Evolutionary conservation across 805 yeast genomes (phyloP).

Genomic region (Lachancea sp.): DNA sequence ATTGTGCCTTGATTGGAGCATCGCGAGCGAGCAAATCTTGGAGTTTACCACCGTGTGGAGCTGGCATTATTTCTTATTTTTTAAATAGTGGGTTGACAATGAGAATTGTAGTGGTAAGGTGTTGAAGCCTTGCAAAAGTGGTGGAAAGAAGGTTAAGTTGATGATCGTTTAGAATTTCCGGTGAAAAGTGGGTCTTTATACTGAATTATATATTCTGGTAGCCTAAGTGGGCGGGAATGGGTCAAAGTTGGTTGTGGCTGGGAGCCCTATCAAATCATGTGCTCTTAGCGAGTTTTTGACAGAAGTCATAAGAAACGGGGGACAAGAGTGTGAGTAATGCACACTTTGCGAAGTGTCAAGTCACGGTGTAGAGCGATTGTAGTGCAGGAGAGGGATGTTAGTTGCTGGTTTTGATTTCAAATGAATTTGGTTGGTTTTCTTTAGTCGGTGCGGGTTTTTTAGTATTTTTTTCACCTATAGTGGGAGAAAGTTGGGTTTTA

Average conservation of each 20-base stretch:
- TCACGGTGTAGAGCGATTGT: too few relatives aligned
- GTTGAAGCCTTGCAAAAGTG: neutral
- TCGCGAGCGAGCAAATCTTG: conserved; percentile 85
- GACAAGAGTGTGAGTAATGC: neutral
- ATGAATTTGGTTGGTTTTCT: too few relatives aligned
- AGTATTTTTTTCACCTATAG: too few relatives aligned
- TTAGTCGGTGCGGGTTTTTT: too few relatives aligned
- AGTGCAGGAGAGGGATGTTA: too few relatives aligned
- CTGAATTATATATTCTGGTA: neutral
- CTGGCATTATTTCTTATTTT: conserved; percentile 51
- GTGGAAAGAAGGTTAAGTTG: neutral
- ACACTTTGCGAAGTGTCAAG: too few relatives aligned
- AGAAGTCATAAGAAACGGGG: neutral
- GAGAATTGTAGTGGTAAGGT: neutral
- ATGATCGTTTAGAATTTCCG: too few relatives aligned
- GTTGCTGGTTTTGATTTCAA: too few relatives aligned
- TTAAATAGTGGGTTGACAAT: too few relatives aligned
- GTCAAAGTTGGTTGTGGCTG: conserved; percentile 3
- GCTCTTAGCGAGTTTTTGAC: neutral
- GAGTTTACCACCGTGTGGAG: conserved; percentile 89
- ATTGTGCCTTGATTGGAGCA: conserved; percentile 46
- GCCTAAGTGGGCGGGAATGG: neutral
- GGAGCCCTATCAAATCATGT: conserved; percentile 2
- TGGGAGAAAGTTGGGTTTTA: too few relatives aligned
- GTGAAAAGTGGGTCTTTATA: too few relatives aligned